Conservation (phyloP, 441 rosid genomes). For the Manihot esculenta region DNA sequence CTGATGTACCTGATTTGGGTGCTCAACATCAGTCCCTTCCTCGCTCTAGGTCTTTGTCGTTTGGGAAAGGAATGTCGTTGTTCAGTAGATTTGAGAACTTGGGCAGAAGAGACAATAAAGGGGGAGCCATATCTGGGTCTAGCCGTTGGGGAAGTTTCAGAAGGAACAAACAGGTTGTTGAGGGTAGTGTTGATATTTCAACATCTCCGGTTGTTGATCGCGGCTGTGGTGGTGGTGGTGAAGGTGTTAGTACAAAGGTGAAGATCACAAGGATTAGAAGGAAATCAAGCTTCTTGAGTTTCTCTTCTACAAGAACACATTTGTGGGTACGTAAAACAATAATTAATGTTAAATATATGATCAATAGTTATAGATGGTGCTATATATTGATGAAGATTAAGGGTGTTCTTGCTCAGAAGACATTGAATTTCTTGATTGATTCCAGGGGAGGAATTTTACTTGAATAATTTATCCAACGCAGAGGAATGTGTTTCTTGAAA, state of each 20-base stretch:
- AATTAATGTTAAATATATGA: too few species aligned
- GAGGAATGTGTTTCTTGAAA: too few species aligned
- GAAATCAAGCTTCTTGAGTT: constrained; percentile 34
- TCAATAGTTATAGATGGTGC: too few species aligned
- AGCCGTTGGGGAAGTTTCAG: constrained; percentile 46
- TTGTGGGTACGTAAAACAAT: constrained; percentile 44
- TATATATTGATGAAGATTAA: too few species aligned
- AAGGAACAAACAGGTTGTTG: constrained; percentile 27
- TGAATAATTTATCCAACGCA: too few species aligned
- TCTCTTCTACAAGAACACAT: constrained; percentile 48
- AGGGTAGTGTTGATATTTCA: constrained; percentile 26
- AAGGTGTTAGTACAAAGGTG: constrained; percentile 25
- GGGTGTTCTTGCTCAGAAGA: not conserved
- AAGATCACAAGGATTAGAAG: constrained; percentile 41
- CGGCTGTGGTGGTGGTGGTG: not conserved
- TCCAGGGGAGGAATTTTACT: too few species aligned
- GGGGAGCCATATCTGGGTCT: constrained; percentile 33
- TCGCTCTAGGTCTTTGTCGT: constrained; percentile 33
- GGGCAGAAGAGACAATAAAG: constrained; percentile 34
- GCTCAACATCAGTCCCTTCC: constrained; percentile 27
- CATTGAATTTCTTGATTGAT: not conserved
- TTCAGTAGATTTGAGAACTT: constrained; percentile 22
- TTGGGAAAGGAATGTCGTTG: constrained; percentile 29
- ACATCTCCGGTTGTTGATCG: constrained; percentile 3
- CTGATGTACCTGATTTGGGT: constrained; percentile 44